Evolutionary conservation across 2,329 filamentous ascomycete genomes (phyloP), one percentile per base, ranked within the genome.

Genomic region (Macrophomina pseudophaseolina): DNA sequence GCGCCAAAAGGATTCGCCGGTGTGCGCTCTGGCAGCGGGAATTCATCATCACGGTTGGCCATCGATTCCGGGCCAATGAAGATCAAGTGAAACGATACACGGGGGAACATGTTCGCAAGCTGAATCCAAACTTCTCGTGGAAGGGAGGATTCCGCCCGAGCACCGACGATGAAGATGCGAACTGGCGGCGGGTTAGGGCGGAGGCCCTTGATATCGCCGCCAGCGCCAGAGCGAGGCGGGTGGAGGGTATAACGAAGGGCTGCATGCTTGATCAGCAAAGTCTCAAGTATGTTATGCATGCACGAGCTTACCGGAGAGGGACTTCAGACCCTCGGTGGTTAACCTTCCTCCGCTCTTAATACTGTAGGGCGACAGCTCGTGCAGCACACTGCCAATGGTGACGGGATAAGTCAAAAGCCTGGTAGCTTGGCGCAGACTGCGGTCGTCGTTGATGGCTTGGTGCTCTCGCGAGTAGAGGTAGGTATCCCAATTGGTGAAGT

Each of bases 401-500:
- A 95, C 82, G 1, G 95, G 95, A 78, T 99, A 99, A 18, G 96
- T 99, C 72, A 99, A 83, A 71, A 99, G 85, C 70, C 93, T 88
- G 1, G 95, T 99, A 32, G 93, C 94, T 79, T 99, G 96, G 68
- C 95, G 87, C 89, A 99, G 91, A 74, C 89, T 90, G 67, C 94
- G 87, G 76, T 97, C 94, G 69, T 93, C 89, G 77, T 99, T 93
- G 75, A 99, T 89, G 5, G 96, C 96, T 71, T 90, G 87, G 74
- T 95, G 98, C 73, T 97, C 91, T 74, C 95, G 86, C 3, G 93
- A 96, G 77, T 97, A 99, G 75, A 99, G 83, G 72, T 96, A 92
- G 0, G 95, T 98, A 79, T 99, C 95, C 95, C 95, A 99, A 78
- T 96, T 99, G 51, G 91, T 97, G 91, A 99, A 94, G 80, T 99